These are phyloP conservation scores for Panaeolus cyanescens DNA, from an alignment of 768 basidiomycete genomes.

Conservation along the genomic window DNA sequence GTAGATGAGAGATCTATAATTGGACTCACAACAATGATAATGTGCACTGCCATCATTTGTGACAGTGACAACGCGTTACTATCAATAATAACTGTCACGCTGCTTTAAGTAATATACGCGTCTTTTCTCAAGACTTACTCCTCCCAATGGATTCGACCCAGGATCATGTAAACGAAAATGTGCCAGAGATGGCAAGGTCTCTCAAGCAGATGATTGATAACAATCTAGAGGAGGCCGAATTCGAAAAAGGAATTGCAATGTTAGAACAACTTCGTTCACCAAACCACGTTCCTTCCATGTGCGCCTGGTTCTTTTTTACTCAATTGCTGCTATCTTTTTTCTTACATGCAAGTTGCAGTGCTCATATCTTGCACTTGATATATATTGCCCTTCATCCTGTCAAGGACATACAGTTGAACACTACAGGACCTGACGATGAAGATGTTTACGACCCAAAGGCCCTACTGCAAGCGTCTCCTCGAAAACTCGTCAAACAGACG, in stretches of 20 bases:
- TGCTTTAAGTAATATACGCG: slow-evolving; percentile 13
- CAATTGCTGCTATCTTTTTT: slow-evolving; percentile 9
- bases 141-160: neutral
- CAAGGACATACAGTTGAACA: slow-evolving; percentile 18
- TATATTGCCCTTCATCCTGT: slow-evolving; percentile 72
- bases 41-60: neutral
- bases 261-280: slow-evolving; percentile 64
- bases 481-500: slow-evolving; percentile 45
- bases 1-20: slow-evolving; percentile 1
- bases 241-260: slow-evolving; percentile 63
- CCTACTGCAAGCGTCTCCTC: slow-evolving; percentile 43
- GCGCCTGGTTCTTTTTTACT: slow-evolving; percentile 30
- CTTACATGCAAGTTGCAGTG: slow-evolving; percentile 34
- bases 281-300: slow-evolving; percentile 61
- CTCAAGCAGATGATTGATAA: slow-evolving; percentile 56
- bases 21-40: neutral
- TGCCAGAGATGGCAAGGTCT: slow-evolving; percentile 33
- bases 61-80: slow-evolving; percentile 4
- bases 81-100: slow-evolving; percentile 15
- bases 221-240: slow-evolving; percentile 78
- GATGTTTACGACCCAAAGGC: slow-evolving; percentile 17
- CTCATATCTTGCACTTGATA: slow-evolving; percentile 67
- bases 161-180: slow-evolving; percentile 9
- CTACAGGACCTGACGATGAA: slow-evolving; percentile 15
- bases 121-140: neutral